These are phyloP conservation scores for Trypanosoma vivax DNA, from an alignment of 208 protist species.

Conservation along the genomic window DNA sequence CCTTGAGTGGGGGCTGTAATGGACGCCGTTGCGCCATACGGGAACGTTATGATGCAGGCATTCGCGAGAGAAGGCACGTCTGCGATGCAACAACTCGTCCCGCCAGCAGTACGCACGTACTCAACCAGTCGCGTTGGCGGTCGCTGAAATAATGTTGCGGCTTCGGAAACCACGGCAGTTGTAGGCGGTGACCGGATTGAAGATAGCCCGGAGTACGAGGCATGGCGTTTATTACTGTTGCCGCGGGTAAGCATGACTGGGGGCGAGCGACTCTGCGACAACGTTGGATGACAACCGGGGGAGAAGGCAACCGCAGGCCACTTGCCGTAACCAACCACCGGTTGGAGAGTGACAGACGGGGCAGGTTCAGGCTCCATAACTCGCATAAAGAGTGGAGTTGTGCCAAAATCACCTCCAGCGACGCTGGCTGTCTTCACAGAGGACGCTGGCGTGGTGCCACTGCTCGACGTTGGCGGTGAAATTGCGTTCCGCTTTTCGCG, in stretches of 20 bases:
- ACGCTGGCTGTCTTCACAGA: background rate
- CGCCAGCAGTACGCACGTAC: background rate
- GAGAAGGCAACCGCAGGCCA: background rate
- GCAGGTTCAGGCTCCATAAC: background rate
- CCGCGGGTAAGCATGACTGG: background rate
- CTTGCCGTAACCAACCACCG: slow-evolving; percentile 3
- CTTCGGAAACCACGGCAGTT: too few relatives aligned
- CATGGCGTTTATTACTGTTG: too few relatives aligned
- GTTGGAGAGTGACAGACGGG: background rate
- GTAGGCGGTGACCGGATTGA: too few relatives aligned
- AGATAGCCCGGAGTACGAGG: too few relatives aligned
- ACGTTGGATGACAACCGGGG: too few relatives aligned
- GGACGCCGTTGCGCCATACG: background rate
- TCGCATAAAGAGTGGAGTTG: background rate
- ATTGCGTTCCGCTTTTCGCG: slow-evolving; percentile 6
- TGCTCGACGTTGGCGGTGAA: background rate
- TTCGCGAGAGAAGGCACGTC: background rate
- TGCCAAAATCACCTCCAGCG: background rate
- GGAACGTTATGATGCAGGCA: slow-evolving; percentile 2
- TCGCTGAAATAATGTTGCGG: background rate
- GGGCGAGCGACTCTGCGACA: background rate
- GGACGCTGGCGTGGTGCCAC: background rate
- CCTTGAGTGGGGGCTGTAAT: too few relatives aligned
- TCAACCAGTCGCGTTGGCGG: too few relatives aligned
- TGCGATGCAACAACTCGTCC: background rate